Evolutionary conservation across 2,329 filamentous ascomycete species (phyloP).

Genomic region (Cladosporium sp.): DNA sequence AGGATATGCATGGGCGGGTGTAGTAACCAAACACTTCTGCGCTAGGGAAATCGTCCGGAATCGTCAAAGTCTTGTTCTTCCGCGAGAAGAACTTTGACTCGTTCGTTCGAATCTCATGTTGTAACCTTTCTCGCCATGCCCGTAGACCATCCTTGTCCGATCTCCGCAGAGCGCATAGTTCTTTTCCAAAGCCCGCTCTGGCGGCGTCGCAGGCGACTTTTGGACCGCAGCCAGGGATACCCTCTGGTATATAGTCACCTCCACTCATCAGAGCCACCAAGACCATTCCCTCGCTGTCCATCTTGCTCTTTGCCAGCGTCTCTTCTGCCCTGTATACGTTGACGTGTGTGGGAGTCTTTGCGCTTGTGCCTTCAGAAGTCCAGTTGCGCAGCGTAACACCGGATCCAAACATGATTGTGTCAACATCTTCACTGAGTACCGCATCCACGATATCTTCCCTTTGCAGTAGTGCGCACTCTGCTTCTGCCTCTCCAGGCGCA

Average conservation of each 20-base stretch:
- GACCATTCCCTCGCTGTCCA: constrained; percentile 87
- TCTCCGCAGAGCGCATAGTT: constrained; percentile 62
- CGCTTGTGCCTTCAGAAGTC: constrained; percentile 63
- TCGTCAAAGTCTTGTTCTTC: constrained; percentile 66
- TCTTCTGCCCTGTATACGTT: constrained; percentile 67
- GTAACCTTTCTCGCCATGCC: constrained; percentile 67
- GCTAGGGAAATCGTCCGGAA: constrained; percentile 79
- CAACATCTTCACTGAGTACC: constrained; percentile 92
- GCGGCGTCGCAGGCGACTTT: constrained; percentile 89
- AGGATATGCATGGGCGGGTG: constrained; percentile 77
- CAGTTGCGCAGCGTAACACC: constrained; percentile 74
- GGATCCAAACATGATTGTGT: constrained; percentile 96
- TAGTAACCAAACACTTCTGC: constrained; percentile 78
- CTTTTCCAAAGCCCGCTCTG: constrained; percentile 75
- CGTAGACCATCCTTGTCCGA: constrained; percentile 56
- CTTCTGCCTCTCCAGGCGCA: constrained; percentile 91
- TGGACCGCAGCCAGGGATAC: constrained; percentile 79
- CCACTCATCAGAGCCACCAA: constrained; percentile 91
- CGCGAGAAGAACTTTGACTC: constrained; percentile 73
- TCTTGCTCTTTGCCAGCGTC: constrained; percentile 51
- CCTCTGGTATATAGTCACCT: constrained; percentile 86
- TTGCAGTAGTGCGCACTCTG: constrained; percentile 87
- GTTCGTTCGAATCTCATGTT: constrained; percentile 76
- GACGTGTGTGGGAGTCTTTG: constrained; percentile 74
- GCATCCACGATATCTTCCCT: constrained; percentile 79